Evolutionary conservation across 1,284 basidiomycete genomes (phyloP).

Genomic region (Hymenochaete sp.): DNA sequence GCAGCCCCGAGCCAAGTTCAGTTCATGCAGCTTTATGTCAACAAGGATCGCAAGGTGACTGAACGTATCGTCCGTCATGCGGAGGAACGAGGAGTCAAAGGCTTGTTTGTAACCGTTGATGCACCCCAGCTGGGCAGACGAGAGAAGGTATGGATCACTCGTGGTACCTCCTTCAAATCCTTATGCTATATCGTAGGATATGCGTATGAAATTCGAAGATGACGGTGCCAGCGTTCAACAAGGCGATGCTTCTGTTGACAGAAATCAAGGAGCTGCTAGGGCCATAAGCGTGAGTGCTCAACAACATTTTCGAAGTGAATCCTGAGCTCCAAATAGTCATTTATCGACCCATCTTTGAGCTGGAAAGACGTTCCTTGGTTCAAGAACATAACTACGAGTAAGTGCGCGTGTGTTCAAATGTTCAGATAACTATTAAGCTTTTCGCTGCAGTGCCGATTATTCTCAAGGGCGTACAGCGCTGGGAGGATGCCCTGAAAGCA

Average conservation of each 20-base stretch:
- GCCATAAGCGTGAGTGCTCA: constrained; percentile 71
- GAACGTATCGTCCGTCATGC: constrained; percentile 79
- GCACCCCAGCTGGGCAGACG: constrained; percentile 87
- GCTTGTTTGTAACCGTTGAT: constrained; percentile 86
- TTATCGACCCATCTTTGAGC: constrained; percentile 84
- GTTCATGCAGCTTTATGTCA: constrained; percentile 83
- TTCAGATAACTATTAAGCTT: constrained; percentile 2
- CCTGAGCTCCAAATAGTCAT: constrained; percentile 44
- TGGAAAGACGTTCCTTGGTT: constrained; percentile 90
- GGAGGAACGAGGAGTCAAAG: constrained; percentile 76
- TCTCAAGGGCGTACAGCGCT: constrained; percentile 46
- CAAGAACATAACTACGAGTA: constrained; percentile 68
- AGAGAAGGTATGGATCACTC: too few relatives aligned
- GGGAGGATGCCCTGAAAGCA: constrained; percentile 58
- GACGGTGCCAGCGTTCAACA: constrained; percentile 46
- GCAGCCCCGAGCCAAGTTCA: constrained; percentile 66
- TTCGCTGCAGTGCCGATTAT: constrained; percentile 36
- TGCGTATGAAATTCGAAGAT: constrained; percentile 82
- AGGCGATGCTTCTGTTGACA: constrained; percentile 53
- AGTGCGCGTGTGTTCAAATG: background rate
- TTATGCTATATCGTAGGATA: too few relatives aligned
- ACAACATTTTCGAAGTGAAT: background rate
- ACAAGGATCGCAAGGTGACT: constrained; percentile 75
- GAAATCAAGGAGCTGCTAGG: constrained; percentile 84
- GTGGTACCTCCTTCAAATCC: too few relatives aligned